phyloP scores from a whole-genome alignment of 78 protist genomes.

The Anaeramoeba ignava region DNA sequence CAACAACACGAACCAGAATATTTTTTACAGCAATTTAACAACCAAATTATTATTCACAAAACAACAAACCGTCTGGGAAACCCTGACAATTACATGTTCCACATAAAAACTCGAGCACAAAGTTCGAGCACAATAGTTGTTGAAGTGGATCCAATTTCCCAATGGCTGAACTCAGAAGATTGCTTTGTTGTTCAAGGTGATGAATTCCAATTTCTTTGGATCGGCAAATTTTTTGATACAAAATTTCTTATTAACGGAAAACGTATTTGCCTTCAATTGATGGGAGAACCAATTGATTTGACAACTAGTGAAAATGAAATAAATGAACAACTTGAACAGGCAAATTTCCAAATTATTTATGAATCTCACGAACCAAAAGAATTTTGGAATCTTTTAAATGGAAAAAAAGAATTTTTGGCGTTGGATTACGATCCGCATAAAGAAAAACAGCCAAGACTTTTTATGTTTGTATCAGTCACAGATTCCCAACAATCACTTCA shows the following conservation, averaged over 20 bases:
- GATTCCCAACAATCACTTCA: too few relatives aligned
- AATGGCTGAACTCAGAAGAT: background rate
- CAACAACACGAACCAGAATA: background rate
- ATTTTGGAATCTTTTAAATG: background rate
- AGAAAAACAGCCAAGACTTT: too few relatives aligned
- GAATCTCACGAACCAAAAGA: background rate
- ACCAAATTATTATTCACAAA: background rate
- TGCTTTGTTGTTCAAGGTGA: background rate
- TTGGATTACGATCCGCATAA: too few relatives aligned
- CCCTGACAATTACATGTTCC: background rate
- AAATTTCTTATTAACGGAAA: background rate
- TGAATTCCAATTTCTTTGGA: background rate
- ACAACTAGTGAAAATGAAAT: background rate
- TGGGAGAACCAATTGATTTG: too few relatives aligned
- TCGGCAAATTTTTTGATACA: background rate
- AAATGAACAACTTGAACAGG: background rate
- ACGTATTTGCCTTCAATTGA: background rate
- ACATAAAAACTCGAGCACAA: background rate
- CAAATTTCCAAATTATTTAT: background rate
- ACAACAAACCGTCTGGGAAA: background rate
- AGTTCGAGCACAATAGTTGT: background rate
- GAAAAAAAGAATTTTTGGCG: background rate
- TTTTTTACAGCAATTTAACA: background rate
- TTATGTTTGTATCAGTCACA: too few relatives aligned
- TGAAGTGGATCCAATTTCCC: background rate